Evolutionary conservation across 2,329 filamentous ascomycete genomes (phyloP).

Genomic region (Dactylellina cionopaga): DNA sequence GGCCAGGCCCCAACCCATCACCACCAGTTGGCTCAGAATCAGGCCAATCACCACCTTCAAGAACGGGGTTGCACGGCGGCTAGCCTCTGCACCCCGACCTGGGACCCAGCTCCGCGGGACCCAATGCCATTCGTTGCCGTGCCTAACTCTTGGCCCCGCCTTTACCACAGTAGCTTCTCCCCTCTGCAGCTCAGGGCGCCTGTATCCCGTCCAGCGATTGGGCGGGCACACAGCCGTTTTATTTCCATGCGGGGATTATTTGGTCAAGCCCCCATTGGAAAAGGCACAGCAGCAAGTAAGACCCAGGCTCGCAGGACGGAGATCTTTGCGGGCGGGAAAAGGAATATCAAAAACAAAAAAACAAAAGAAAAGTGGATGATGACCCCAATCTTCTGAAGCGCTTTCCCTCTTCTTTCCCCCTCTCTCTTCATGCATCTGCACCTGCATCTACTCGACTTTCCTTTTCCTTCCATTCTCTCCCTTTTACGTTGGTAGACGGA

Average conservation of each 20-base stretch:
- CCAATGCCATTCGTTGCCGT: not conserved
- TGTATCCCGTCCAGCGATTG: constrained; percentile 46
- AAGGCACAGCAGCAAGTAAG: not conserved
- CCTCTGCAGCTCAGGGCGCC: constrained; percentile 22
- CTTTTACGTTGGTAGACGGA: constrained; percentile 1
- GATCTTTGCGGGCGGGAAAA: constrained; percentile 3
- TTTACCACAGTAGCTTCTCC: not conserved
- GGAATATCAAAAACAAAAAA: constrained; percentile 14
- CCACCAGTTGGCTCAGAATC: too few species aligned
- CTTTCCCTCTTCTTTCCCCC: constrained; percentile 4
- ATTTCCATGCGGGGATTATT: constrained; percentile 45
- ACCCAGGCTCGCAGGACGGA: too few species aligned
- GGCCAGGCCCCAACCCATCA: too few species aligned
- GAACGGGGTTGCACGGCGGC: constrained; percentile 17
- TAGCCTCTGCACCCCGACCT: not conserved
- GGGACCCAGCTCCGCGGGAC: not conserved
- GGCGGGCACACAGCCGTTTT: constrained; percentile 16
- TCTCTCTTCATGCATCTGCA: too few species aligned
- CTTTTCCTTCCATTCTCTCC: not conserved
- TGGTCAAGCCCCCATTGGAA: not conserved
- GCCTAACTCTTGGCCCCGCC: constrained; percentile 16
- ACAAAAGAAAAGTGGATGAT: constrained; percentile 13
- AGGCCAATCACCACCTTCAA: constrained; percentile 13
- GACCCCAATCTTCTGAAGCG: not conserved
- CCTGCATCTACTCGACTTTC: not conserved